A percentile compares a stretch with the other conserved stretches of the same genome.
Conservation (phyloP, 305 asterid genomes). For the Fraxinus latifolia region DNA sequence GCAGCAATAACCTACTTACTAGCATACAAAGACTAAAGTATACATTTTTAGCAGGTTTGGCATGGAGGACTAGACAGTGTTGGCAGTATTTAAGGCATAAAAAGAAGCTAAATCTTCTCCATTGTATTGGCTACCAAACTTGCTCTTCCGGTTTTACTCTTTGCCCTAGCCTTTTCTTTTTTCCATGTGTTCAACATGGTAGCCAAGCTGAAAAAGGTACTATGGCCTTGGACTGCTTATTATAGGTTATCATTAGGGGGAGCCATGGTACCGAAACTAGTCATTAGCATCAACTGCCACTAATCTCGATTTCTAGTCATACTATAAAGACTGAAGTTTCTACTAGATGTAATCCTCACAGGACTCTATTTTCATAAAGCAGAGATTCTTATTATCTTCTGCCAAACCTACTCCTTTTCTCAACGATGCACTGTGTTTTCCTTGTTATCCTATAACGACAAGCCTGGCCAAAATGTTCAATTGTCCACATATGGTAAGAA, state of each 20-base stretch:
- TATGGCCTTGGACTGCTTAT: background rate
- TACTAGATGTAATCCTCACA: background rate
- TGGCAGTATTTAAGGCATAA: background rate
- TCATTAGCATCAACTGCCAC: background rate
- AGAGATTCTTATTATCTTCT: background rate
- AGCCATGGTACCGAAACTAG: background rate
- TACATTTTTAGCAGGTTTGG: background rate
- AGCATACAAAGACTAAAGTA: background rate
- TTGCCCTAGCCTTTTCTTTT: background rate
- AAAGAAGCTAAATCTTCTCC: background rate
- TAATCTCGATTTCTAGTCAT: background rate
- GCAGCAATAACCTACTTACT: background rate
- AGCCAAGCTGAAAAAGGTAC: background rate
- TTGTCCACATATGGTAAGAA: no score
- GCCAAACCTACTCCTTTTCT: background rate
- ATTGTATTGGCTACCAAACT: background rate
- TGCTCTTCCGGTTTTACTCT: background rate
- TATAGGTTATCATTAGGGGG: background rate
- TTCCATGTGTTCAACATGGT: background rate
- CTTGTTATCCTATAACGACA: background rate
- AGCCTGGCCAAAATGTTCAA: background rate
- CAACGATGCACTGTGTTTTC: background rate
- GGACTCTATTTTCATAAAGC: background rate
- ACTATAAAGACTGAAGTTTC: background rate
- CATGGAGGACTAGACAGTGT: background rate